Conservation (phyloP, 1,284 basidiomycete genomes). For the Puccinia horiana region DNA sequence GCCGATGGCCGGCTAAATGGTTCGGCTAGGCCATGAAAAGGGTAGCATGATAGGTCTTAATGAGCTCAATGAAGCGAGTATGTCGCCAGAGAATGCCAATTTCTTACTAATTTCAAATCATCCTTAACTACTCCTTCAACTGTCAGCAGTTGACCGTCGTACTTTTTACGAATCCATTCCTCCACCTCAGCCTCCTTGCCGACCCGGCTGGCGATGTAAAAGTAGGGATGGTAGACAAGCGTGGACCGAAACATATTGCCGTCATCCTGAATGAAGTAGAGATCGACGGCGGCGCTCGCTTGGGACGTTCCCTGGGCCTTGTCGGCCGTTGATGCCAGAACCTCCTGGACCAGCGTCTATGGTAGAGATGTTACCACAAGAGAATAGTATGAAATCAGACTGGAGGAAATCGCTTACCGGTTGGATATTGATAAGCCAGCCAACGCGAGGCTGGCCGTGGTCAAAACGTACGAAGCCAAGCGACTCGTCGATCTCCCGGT, state of each 20-base stretch:
- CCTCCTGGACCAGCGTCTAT: slow-evolving; percentile 80
- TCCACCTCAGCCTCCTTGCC: slow-evolving; percentile 89
- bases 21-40: slow-evolving; percentile 67
- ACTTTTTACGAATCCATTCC: slow-evolving; percentile 92
- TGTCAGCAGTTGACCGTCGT: slow-evolving; percentile 79
- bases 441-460: slow-evolving; percentile 68
- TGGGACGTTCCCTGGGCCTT: slow-evolving; percentile 62
- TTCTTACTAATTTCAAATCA: slow-evolving; percentile 73
- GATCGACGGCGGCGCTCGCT: slow-evolving; percentile 82
- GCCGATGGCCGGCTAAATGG: slow-evolving; percentile 86
- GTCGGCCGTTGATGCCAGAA: slow-evolving; percentile 67
- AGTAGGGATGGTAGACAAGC: slow-evolving; percentile 89
- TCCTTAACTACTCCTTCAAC: slow-evolving; percentile 83
- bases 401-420: slow-evolving; percentile 66
- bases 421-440: slow-evolving; percentile 99
- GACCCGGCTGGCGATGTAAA: slow-evolving; percentile 76
- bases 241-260: slow-evolving; percentile 96
- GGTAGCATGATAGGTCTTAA: background rate
- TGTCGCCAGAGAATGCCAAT: background rate
- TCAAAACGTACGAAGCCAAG: slow-evolving; percentile 77
- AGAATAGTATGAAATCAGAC: background rate
- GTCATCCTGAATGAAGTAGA: slow-evolving; percentile 96
- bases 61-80: background rate
- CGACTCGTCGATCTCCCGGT: slow-evolving; percentile 88
- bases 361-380: slow-evolving; percentile 21